phyloP scores from a whole-genome alignment of 345 rosid genomes.

The Populus nigra region DNA sequence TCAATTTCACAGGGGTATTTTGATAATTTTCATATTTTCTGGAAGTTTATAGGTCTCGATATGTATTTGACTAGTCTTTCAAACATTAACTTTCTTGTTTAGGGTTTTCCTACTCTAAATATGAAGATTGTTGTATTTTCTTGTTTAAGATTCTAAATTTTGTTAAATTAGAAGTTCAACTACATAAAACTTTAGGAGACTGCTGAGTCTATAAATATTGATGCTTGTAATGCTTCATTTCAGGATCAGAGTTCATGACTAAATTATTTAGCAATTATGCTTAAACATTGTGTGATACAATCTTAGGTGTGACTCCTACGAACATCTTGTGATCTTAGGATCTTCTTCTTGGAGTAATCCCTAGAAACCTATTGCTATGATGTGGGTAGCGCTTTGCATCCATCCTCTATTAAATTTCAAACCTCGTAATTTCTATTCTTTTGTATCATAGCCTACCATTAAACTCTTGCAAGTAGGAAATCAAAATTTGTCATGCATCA shows the following conservation, averaged over 20 bases:
- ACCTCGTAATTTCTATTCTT: too few species aligned
- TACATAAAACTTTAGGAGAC: neutral
- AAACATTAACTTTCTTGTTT: neutral
- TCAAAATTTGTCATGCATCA: too few species aligned
- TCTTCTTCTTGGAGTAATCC: too few species aligned
- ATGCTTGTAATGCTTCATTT: neutral
- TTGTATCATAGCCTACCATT: too few species aligned
- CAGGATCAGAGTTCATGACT: neutral
- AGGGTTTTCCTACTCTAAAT: neutral
- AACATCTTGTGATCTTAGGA: too few species aligned
- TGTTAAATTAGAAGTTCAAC: neutral
- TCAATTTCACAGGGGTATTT: neutral
- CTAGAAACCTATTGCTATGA: too few species aligned
- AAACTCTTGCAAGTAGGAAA: too few species aligned
- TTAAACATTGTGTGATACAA: neutral
- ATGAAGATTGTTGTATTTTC: neutral
- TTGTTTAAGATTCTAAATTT: neutral
- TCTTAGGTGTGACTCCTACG: too few species aligned
- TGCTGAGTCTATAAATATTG: neutral
- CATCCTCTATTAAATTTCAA: neutral
- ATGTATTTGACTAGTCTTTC: neutral
- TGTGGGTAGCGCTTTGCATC: too few species aligned
- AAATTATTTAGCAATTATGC: neutral
- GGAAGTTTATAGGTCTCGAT: neutral
- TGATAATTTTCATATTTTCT: neutral